Conservation (phyloP, 2,329 filamentous ascomycete genomes). For the Trichoderma atrobrunneum region DNA sequence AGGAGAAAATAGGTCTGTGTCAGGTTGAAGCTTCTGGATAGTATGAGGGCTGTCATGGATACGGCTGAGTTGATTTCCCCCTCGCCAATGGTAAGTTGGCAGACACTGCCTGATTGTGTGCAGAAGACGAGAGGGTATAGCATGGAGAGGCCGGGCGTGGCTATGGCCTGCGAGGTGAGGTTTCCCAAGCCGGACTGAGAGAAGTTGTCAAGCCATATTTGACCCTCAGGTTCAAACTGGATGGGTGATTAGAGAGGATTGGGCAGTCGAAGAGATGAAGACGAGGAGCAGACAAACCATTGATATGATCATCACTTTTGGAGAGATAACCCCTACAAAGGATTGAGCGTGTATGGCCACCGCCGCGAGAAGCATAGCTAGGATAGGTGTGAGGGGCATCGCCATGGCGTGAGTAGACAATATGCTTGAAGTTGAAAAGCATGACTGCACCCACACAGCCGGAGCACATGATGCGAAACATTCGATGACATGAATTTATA, state of each 20-base stretch:
- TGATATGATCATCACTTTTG: slow-evolving; percentile 61
- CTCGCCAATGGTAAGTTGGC: slow-evolving; percentile 67
- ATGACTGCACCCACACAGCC: not conserved
- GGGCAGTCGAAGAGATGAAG: not conserved
- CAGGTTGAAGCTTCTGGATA: slow-evolving; percentile 62
- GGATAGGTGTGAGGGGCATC: not conserved
- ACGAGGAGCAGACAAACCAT: slow-evolving; percentile 46
- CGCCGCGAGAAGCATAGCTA: not conserved
- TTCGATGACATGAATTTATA: not conserved
- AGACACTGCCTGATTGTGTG: slow-evolving; percentile 57
- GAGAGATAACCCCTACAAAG: slow-evolving; percentile 38
- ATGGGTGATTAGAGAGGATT: slow-evolving; percentile 6
- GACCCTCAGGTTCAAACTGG: slow-evolving; percentile 61
- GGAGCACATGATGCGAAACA: not conserved
- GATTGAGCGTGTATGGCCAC: not conserved
- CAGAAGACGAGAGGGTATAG: slow-evolving; percentile 65
- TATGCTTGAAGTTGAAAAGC: not conserved
- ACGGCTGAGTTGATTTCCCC: slow-evolving; percentile 72
- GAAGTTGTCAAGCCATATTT: slow-evolving; percentile 58
- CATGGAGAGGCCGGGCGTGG: slow-evolving; percentile 61
- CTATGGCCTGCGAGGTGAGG: slow-evolving; percentile 55
- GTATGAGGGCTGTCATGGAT: slow-evolving; percentile 61
- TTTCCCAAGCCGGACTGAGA: slow-evolving; percentile 47
- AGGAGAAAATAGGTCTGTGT: slow-evolving; percentile 67
- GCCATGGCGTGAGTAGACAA: not conserved